Percentiles rank a stretch among this genome's conserved stretches.
These are phyloP conservation scores for Gentiana macrophylla DNA, from an alignment of 257 asterid species.

Conservation along the genomic window DNA sequence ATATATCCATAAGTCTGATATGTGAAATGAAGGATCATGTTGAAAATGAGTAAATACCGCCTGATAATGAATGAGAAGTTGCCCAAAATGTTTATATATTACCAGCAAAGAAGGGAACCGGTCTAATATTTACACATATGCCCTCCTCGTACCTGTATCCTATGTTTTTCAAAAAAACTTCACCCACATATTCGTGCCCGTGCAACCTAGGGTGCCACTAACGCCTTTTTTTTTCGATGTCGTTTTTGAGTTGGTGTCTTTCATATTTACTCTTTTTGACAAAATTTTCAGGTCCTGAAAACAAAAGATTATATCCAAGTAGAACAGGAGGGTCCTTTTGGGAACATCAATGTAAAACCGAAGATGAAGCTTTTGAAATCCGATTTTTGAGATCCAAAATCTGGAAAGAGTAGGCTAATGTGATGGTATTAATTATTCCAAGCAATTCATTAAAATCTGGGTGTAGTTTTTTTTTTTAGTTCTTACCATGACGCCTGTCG, in stretches of 20 bases:
- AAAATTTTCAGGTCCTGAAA: slow-evolving; percentile 44
- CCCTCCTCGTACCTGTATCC: no score
- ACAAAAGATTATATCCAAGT: slow-evolving; percentile 69
- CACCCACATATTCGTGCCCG: no score
- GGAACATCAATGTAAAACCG: slow-evolving; percentile 39
- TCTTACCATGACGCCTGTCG: slow-evolving; percentile 11
- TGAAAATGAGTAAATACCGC: no score
- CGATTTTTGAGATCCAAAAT: slow-evolving; percentile 18
- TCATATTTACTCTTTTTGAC: background rate
- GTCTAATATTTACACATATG: no score
- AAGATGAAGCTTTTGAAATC: slow-evolving; percentile 50
- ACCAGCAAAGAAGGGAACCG: no score
- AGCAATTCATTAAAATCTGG: background rate
- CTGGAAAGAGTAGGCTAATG: background rate
- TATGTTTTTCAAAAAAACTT: no score
- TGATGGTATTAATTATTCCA: slow-evolving; percentile 13
- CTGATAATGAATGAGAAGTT: no score
- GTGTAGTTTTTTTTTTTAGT: slow-evolving; percentile 9
- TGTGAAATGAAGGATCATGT: no score
- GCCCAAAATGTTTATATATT: no score
- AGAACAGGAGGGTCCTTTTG: slow-evolving; percentile 41
- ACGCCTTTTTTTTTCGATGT: no score
- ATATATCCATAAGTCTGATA: no score
- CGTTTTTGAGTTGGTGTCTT: background rate
- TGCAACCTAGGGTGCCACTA: no score